phyloP scores from a whole-genome alignment of 805 yeast species.

The Brettanomyces sp. region DNA sequence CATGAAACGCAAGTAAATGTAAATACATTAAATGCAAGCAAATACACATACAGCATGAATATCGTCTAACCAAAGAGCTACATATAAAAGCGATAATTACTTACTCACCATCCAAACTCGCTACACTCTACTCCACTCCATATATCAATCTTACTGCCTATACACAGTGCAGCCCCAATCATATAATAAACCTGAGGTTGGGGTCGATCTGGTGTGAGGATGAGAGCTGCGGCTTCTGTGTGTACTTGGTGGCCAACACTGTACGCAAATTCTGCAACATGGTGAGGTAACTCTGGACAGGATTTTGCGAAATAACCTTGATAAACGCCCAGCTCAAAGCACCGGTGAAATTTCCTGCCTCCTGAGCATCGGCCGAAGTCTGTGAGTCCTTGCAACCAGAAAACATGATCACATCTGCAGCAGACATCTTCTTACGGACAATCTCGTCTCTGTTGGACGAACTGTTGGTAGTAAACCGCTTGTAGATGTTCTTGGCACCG shows the following conservation, averaged over 20 bases:
- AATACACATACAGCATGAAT: too few relatives aligned
- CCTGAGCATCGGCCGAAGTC: slow-evolving; percentile 74
- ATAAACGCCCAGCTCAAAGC: slow-evolving; percentile 81
- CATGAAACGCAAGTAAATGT: too few relatives aligned
- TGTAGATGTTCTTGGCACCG: slow-evolving; percentile 29
- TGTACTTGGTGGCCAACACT: slow-evolving; percentile 51
- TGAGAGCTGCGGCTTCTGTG: slow-evolving; percentile 78
- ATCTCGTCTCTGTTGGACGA: slow-evolving; percentile 28
- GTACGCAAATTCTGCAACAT: slow-evolving; percentile 63
- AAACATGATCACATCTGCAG: slow-evolving; percentile 68
- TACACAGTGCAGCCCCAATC: not conserved
- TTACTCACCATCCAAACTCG: too few relatives aligned
- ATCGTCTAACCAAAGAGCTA: too few relatives aligned
- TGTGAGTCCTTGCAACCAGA: slow-evolving; percentile 82
- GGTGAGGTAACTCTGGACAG: slow-evolving; percentile 60
- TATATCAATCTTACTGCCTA: too few relatives aligned
- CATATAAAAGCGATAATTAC: too few relatives aligned
- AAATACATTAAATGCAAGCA: too few relatives aligned
- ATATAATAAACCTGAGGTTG: slow-evolving; percentile 30
- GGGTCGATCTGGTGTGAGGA: slow-evolving; percentile 75
- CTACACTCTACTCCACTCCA: too few relatives aligned
- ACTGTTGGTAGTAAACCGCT: slow-evolving; percentile 24
- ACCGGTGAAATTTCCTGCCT: slow-evolving; percentile 65
- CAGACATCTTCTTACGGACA: slow-evolving; percentile 49
- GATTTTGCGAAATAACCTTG: slow-evolving; percentile 48